Evolutionary conservation across 768 basidiomycete genomes (phyloP), one percentile per base, ranked within the genome.

Genomic region (Boletus reticulatus): DNA sequence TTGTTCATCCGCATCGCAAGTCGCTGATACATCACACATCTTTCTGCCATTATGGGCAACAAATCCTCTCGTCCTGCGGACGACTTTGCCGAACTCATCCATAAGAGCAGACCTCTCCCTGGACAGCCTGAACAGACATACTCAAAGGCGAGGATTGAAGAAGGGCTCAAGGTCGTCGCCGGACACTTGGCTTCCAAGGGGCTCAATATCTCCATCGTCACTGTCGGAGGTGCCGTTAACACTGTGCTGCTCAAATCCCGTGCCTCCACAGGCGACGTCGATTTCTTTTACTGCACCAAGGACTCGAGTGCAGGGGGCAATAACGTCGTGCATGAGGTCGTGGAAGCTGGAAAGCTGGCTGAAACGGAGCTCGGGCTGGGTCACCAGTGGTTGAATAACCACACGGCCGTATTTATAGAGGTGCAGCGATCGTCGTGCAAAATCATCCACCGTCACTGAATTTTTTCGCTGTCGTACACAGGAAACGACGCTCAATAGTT

Each of bases 251-350:
- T 56, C 24, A 37, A 47, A 36, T 46, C 38, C 32, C 57, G 54
- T 27, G 54, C 54, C 17, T 41, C 57, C 31, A 58, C 54, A 2
- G 48, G 57, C 32, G 57, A 56, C 11, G 54, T 58, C 37, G 57
- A 58, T 37, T 58, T 56, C 54, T 58, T 58, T 31, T 56, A 56
- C 10, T 43, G 48, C 32, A 56, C 43, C 11, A 58, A 56, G 32
- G 4, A 49, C 37, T 12, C 53, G 11, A 17, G n/a, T 0, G 3
- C 19, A 17, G 3, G 17, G 13, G 43, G 22, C 4, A 19, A 9
- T 8, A 32, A 50, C 16, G 4, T 56, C 34, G 16, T 42, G 20
- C 47, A 48, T 4, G 43, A 56, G 19, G 36, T 58, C n/a, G 2
- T 32, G 11, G 29, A 27, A 19, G 56, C 19, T 27, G 56, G 42